These are phyloP conservation scores for Leccinum variicolor DNA, from an alignment of 768 basidiomycete genomes.

Conservation along the genomic window DNA sequence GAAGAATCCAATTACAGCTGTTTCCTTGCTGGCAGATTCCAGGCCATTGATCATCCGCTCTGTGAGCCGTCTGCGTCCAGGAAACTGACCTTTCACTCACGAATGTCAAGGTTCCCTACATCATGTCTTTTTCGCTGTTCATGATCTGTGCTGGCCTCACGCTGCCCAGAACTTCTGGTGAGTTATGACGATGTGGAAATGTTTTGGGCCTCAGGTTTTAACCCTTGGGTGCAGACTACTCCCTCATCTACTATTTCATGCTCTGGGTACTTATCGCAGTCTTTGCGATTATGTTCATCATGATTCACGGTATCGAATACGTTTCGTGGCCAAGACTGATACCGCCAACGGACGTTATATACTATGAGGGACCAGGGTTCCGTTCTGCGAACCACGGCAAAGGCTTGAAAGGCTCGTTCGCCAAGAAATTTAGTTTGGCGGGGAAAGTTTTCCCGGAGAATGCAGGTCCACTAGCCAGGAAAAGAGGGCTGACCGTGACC, in stretches of 20 bases:
- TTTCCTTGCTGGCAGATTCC: conserved; percentile 72
- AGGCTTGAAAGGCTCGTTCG: conserved; percentile 50
- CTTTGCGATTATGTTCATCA: conserved; percentile 66
- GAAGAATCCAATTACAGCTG: conserved; percentile 63
- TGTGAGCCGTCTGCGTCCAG: conserved; percentile 44
- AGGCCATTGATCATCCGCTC: conserved; percentile 83
- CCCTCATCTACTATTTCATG: conserved; percentile 79
- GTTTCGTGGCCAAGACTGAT: conserved; percentile 92
- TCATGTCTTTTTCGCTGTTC: conserved; percentile 76
- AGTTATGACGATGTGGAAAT: conserved; percentile 25
- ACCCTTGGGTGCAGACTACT: conserved; percentile 57
- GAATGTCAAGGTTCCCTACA: conserved; percentile 72
- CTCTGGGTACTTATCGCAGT: conserved; percentile 72
- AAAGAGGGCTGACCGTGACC: conserved; percentile 30
- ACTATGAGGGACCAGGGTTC: conserved; percentile 88
- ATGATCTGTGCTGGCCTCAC: conserved; percentile 88
- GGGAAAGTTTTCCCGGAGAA: conserved; percentile 37
- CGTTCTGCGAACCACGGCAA: conserved; percentile 75
- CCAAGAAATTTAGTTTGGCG: conserved; percentile 32
- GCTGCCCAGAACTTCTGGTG: conserved; percentile 84
- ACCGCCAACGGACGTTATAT: conserved; percentile 73
- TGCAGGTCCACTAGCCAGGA: conserved; percentile 36
- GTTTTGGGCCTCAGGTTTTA: neutral
- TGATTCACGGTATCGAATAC: conserved; percentile 88
- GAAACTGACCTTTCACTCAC: conserved; percentile 2